These are phyloP conservation scores for Xenoacremonium recifei DNA, from an alignment of 2,329 filamentous ascomycete genomes.

Conservation along the genomic window DNA sequence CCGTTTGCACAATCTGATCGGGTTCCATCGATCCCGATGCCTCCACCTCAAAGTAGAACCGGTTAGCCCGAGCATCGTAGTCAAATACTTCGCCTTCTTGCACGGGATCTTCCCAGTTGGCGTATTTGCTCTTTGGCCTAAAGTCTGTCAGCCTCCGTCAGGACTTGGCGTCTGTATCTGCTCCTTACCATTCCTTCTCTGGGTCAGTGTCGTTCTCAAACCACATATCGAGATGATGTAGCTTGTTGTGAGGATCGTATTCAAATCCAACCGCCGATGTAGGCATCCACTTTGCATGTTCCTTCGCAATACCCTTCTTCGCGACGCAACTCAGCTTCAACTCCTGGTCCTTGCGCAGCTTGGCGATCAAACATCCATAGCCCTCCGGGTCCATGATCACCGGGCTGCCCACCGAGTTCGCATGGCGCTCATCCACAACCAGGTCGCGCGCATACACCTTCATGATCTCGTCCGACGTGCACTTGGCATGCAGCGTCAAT, in stretches of 20 bases:
- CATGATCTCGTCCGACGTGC: conserved; percentile 83
- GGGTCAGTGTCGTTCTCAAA: conserved; percentile 75
- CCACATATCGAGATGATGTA: conserved; percentile 91
- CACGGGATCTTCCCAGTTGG: conserved; percentile 74
- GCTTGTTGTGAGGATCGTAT: conserved; percentile 96
- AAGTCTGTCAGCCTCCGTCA: conserved; percentile 3
- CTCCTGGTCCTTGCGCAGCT: conserved; percentile 86
- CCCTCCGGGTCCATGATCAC: conserved; percentile 81
- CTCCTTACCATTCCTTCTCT: conserved; percentile 75
- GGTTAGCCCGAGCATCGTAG: conserved; percentile 79
- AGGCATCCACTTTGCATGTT: conserved; percentile 97
- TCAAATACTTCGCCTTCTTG: conserved; percentile 86
- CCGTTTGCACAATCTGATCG: conserved; percentile 83
- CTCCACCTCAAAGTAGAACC: conserved; percentile 95
- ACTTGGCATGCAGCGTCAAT: conserved; percentile 80
- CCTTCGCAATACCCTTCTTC: conserved; percentile 98
- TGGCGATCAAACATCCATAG: conserved; percentile 82
- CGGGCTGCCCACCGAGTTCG: conserved; percentile 77
- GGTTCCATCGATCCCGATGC: conserved; percentile 84
- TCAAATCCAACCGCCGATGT: conserved; percentile 93
- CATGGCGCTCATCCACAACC: conserved; percentile 66
- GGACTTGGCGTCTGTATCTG: background rate
- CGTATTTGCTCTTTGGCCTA: conserved; percentile 81
- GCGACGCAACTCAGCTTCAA: conserved; percentile 88
- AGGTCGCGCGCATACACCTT: conserved; percentile 91